Evolutionary conservation across 345 rosid species (phyloP).

Genomic region (Gossypium stocksii): DNA sequence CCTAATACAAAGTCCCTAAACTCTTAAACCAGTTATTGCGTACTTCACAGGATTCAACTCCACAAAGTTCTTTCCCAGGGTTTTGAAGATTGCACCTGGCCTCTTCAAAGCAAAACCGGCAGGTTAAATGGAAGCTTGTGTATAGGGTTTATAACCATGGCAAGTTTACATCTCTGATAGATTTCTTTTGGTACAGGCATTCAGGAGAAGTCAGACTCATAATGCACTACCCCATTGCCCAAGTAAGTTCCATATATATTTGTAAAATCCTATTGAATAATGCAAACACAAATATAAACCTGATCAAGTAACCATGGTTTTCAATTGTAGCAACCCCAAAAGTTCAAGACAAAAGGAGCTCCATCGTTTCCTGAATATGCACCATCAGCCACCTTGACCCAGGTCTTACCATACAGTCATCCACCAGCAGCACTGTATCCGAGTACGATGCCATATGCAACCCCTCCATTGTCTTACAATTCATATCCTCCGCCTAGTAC

Average conservation of each 20-base stretch:
- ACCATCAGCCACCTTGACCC: conserved; percentile 7
- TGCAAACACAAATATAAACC: neutral
- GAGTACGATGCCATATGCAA: neutral
- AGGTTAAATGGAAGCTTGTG: conserved; percentile 21
- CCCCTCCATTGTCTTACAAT: neutral
- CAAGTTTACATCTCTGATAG: conserved; percentile 4
- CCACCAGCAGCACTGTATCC: conserved; percentile 21
- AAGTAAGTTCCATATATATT: conserved; percentile 10
- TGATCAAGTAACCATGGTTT: neutral
- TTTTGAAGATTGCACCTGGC: conserved; percentile 43
- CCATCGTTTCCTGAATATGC: conserved; percentile 17
- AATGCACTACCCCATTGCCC: conserved; percentile 31
- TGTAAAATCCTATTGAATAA: neutral
- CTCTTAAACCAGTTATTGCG: neutral
- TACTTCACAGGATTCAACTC: conserved; percentile 34
- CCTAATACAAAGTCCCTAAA: neutral
- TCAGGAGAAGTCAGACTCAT: conserved; percentile 46
- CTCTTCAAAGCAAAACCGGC: conserved; percentile 33
- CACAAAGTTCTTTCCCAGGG: conserved; percentile 47
- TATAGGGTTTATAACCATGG: neutral
- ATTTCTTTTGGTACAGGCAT: conserved; percentile 25
- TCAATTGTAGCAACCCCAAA: neutral
- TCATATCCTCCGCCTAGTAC: conserved; percentile 11
- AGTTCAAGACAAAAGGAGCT: conserved; percentile 6
- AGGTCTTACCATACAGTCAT: conserved; percentile 17